Evolutionary conservation across 176 grass and related monocot genomes (phyloP).

Genomic region (Metroxylon sagu): DNA sequence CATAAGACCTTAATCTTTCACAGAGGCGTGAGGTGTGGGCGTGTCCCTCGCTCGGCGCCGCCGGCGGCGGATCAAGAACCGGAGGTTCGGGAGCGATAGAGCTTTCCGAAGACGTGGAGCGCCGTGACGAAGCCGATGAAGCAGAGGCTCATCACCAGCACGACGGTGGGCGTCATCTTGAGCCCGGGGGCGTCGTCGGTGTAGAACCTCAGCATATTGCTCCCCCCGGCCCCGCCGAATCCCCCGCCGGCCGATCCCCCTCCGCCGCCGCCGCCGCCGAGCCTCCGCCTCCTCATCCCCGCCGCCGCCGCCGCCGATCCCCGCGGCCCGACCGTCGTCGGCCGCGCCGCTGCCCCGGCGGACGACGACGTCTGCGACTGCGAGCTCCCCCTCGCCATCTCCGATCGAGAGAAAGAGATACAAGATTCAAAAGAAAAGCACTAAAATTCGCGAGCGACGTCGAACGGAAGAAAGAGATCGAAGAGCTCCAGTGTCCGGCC

Average conservation of each 20-base stretch:
- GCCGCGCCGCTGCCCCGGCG: constrained; percentile 4
- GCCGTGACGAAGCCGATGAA: constrained; percentile 32
- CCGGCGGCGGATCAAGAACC: constrained; percentile 1
- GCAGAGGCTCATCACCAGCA: constrained; percentile 28
- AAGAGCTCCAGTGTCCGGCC: too few relatives aligned
- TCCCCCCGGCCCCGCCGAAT: constrained; percentile 5
- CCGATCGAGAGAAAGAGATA: neutral
- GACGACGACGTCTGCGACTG: constrained; percentile 17
- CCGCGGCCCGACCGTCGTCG: constrained; percentile 17
- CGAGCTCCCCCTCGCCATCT: constrained; percentile 20
- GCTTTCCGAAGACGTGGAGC: constrained; percentile 24
- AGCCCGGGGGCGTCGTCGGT: constrained; percentile 22
- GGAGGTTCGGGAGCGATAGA: constrained; percentile 18
- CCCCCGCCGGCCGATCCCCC: constrained; percentile 1
- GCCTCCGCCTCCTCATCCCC: constrained; percentile 17
- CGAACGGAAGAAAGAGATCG: too few relatives aligned
- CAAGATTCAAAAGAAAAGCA: too few relatives aligned
- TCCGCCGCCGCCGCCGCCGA: constrained; percentile 8
- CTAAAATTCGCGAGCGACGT: too few relatives aligned
- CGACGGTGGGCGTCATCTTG: constrained; percentile 28
- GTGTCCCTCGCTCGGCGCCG: too few relatives aligned
- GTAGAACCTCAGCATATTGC: constrained; percentile 30
- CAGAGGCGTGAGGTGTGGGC: neutral
- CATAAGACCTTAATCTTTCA: neutral
- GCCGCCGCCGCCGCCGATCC: constrained; percentile 10